These are phyloP conservation scores for Paraglomus brasilianum DNA, from an alignment of 192 early-diverging fungal genomes.

Conservation along the genomic window DNA sequence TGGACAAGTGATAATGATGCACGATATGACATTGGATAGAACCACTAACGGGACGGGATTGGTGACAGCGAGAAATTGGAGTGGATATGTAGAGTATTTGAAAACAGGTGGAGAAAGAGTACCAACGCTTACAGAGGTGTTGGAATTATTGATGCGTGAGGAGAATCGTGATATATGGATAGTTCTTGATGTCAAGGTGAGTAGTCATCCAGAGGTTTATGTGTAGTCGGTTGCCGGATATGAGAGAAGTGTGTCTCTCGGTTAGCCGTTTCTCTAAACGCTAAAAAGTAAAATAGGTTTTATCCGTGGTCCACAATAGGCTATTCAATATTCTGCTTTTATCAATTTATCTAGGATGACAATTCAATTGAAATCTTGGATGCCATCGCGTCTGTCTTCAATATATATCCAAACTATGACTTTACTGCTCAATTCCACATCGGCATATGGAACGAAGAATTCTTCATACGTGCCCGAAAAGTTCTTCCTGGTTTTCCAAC, in stretches of 20 bases:
- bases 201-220: background rate
- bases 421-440: constrained; percentile 38
- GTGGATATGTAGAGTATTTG: constrained; percentile 43
- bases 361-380: constrained; percentile 39
- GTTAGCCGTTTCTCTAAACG: background rate
- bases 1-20: constrained; percentile 44
- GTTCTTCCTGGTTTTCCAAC: constrained; percentile 36
- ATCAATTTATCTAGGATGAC: constrained; percentile 32
- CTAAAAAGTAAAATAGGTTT: no score
- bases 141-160: constrained; percentile 36
- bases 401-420: constrained; percentile 27
- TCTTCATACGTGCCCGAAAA: constrained; percentile 28
- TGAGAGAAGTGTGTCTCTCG: background rate
- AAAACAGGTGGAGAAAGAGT: constrained; percentile 33
- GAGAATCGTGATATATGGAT: constrained; percentile 41
- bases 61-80: constrained; percentile 34
- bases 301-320: no score
- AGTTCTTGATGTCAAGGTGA: constrained; percentile 50
- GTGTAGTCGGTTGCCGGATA: background rate
- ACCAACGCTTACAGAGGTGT: constrained; percentile 40
- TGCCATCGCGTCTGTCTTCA: constrained; percentile 29
- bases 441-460: constrained; percentile 43
- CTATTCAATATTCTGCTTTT: background rate
- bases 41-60: constrained; percentile 45
- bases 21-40: constrained; percentile 40